Evolutionary conservation across 2,329 filamentous ascomycete genomes (phyloP).

Genomic region (Magnaporthales sp.): DNA sequence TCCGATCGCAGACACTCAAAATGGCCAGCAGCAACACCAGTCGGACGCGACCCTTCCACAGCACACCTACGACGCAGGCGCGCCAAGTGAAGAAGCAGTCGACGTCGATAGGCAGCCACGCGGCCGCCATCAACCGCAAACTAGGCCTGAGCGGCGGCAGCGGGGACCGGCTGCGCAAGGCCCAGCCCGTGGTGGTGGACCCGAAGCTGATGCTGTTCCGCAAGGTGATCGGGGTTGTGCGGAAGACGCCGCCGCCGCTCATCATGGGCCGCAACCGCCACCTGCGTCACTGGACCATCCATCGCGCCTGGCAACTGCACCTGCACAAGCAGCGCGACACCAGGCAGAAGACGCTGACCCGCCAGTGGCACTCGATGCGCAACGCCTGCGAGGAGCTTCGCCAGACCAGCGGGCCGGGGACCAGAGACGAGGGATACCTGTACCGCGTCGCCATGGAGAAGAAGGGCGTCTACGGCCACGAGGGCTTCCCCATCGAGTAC

Average conservation of each 20-base stretch:
- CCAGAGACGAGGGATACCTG: conserved; percentile 58
- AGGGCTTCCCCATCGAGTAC: conserved; percentile 86
- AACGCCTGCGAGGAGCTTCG: conserved; percentile 79
- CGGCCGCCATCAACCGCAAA: neutral
- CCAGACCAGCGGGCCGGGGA: conserved; percentile 45
- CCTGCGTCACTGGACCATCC: conserved; percentile 97
- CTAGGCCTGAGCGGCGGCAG: neutral
- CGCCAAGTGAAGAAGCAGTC: neutral
- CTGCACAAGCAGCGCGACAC: conserved; percentile 57
- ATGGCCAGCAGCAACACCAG: neutral
- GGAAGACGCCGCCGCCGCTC: conserved; percentile 51
- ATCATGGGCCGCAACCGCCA: conserved; percentile 80
- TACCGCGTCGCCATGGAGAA: conserved; percentile 89
- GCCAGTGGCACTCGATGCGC: conserved; percentile 75
- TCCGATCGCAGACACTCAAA: neutral
- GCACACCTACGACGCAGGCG: neutral
- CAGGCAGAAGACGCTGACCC: conserved; percentile 62
- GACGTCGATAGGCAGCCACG: neutral
- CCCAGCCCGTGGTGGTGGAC: conserved; percentile 14
- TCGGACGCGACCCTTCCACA: neutral
- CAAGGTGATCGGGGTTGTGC: conserved; percentile 21
- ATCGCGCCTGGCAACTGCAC: conserved; percentile 86
- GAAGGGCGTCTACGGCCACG: conserved; percentile 66
- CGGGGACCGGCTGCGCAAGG: conserved; percentile 8
- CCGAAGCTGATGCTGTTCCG: conserved; percentile 24